Percentiles rank a stretch among this genome's conserved stretches.
These are phyloP conservation scores for Trichoderma polysporum DNA, from an alignment of 2,329 filamentous ascomycete genomes.

Conservation along the genomic window DNA sequence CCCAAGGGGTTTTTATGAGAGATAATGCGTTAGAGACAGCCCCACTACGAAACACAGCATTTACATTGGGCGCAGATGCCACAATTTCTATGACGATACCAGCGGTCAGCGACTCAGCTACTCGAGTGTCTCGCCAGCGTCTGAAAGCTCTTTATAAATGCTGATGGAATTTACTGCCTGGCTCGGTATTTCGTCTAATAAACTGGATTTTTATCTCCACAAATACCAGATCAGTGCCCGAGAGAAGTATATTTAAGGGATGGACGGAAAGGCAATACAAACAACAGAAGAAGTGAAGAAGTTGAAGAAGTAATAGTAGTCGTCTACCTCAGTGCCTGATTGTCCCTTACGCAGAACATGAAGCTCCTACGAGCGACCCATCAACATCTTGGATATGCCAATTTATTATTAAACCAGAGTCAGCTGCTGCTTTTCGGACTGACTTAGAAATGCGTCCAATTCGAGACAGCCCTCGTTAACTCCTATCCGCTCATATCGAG, in stretches of 20 bases:
- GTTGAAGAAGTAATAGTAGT: too few species aligned
- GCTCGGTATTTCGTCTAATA: not conserved
- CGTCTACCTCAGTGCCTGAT: too few species aligned
- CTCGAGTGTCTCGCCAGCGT: not conserved
- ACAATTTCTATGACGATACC: not conserved
- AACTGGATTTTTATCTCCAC: too few species aligned
- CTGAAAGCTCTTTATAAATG: not conserved
- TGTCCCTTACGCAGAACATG: too few species aligned
- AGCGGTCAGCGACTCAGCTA: not conserved
- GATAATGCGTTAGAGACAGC: not conserved
- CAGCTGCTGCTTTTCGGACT: not conserved
- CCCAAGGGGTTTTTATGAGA: not conserved
- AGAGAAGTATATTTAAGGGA: too few species aligned
- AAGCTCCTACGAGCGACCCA: too few species aligned
- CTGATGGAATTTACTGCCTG: too few species aligned
- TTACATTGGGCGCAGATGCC: not conserved
- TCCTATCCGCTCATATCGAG: slow-evolving; percentile 10
- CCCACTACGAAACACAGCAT: not conserved
- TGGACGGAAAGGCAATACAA: too few species aligned
- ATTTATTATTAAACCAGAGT: not conserved
- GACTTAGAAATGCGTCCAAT: slow-evolving; percentile 1
- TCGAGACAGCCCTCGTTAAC: not conserved
- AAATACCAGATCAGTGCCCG: too few species aligned
- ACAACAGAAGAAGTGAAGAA: too few species aligned
- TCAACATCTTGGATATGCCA: too few species aligned